Evolutionary conservation across 768 basidiomycete species (phyloP).

Genomic region (Crassisporium funariophilum): DNA sequence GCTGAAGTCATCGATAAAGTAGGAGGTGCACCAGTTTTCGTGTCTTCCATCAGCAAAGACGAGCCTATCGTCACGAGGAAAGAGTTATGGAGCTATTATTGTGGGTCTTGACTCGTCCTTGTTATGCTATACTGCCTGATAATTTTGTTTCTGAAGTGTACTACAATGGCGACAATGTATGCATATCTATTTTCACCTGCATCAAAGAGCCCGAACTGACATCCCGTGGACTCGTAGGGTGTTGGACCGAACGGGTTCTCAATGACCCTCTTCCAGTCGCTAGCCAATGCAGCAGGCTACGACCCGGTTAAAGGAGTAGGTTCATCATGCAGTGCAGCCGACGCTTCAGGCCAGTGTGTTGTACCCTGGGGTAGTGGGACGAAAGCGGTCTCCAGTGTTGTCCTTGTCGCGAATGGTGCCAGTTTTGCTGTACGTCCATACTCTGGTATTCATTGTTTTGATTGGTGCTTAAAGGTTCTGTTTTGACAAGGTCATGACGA

Average conservation of each 20-base stretch:
- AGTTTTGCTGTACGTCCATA: slow-evolving; percentile 62
- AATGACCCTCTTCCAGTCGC: slow-evolving; percentile 73
- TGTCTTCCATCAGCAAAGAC: slow-evolving; percentile 44
- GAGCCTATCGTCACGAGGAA: slow-evolving; percentile 72
- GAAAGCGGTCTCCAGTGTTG: slow-evolving; percentile 73
- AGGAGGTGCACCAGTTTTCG: slow-evolving; percentile 25
- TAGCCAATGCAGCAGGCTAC: slow-evolving; percentile 72
- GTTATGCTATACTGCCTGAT: neutral
- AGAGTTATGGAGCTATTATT: slow-evolving; percentile 82
- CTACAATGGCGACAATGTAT: slow-evolving; percentile 81
- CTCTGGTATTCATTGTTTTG: neutral
- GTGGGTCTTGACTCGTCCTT: slow-evolving; percentile 41
- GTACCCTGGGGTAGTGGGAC: slow-evolving; percentile 76
- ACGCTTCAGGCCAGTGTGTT: slow-evolving; percentile 73
- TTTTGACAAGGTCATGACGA: slow-evolving; percentile 63
- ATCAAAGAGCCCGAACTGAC: too few species aligned
- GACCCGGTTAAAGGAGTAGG: slow-evolving; percentile 73
- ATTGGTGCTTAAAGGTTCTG: neutral
- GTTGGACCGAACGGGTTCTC: slow-evolving; percentile 71
- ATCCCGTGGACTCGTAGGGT: slow-evolving; percentile 44
- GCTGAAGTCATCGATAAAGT: neutral
- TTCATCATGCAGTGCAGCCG: slow-evolving; percentile 59
- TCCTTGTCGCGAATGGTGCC: slow-evolving; percentile 76
- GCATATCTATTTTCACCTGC: slow-evolving; percentile 17
- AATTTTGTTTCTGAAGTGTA: slow-evolving; percentile 51